Evolutionary conservation across 306 rosid species (phyloP), one percentile per base, ranked within the genome.

Genomic region (Senna tora): DNA sequence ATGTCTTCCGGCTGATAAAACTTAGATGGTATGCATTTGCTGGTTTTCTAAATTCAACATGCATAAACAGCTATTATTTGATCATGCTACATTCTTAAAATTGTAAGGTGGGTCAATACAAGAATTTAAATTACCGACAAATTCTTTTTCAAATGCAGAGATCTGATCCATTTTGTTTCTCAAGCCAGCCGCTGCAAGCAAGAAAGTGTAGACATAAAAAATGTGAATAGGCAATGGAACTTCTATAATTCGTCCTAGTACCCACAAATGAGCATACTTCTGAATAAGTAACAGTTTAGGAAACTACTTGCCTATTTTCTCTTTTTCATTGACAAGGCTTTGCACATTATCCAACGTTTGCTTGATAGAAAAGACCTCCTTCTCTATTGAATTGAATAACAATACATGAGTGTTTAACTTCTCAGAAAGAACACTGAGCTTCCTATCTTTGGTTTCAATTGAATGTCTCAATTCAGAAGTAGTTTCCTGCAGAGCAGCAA

Each of bases 381-480:
- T 89, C 71, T 84, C 89, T 73, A 86, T 84, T 25, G 94, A 86
- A 84, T 92, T 90, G 74, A 86, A 92, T 72, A 86, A 84, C 51
- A 66, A 72, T 10, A 83, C 70, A 71, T 87, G 86, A 39, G 90
- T 88, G 46, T 79, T 86, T 79, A 91, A 73, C 79, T 87, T 92
- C 83, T 89, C 96, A 6, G 89, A 80, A 67, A 87, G 86, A 53
- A 89, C 81, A 71, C 58, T 9, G 34, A 92, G 79, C 86, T 78
- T 83, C 81, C 88, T 86, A 70, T 86, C 91, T 78, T 86, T 82
- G 73, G 50, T 45, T 73, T 85, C 80, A 59, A 85, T 57, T 54
- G 89, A 73, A 21, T 80, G 82, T 74, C 82, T 88, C 90, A 85
- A 80, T 62, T 83, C 85, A 79, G 75, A 78, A 70, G 84, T 82